Evolutionary conservation across 2,329 filamentous ascomycete genomes (phyloP).

Genomic region (Chaetomiaceae sp.): DNA sequence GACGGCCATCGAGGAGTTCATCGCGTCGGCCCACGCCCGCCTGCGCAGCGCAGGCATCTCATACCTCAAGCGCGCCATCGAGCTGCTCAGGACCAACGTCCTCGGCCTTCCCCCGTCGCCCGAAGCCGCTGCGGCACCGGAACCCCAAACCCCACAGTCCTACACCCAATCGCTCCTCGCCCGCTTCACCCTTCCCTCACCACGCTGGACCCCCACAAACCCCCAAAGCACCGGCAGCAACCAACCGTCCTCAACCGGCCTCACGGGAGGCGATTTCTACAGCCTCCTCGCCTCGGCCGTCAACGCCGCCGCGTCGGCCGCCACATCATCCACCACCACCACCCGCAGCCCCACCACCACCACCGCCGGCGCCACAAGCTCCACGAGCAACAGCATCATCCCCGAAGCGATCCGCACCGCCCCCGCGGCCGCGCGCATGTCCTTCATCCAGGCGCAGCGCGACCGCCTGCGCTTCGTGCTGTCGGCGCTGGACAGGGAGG

Average conservation of each 20-base stretch:
- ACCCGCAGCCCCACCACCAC: constrained; percentile 26
- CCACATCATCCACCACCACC: constrained; percentile 21
- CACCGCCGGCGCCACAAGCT: constrained; percentile 29
- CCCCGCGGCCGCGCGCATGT: constrained; percentile 61
- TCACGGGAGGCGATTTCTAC: constrained; percentile 82
- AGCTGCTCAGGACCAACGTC: constrained; percentile 67
- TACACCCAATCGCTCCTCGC: constrained; percentile 82
- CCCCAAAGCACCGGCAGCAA: too few relatives aligned
- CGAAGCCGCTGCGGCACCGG: constrained; percentile 36
- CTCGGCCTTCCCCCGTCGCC: constrained; percentile 66
- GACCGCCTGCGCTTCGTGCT: constrained; percentile 71
- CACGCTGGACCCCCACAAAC: too few relatives aligned
- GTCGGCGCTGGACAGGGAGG: constrained; percentile 71
- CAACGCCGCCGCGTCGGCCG: constrained; percentile 51
- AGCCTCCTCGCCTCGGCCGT: constrained; percentile 71
- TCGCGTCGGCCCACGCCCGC: constrained; percentile 73
- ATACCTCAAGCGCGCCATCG: constrained; percentile 67
- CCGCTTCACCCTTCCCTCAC: constrained; percentile 76
- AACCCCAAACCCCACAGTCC: constrained; percentile 37
- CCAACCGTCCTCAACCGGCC: too few relatives aligned
- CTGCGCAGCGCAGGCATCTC: constrained; percentile 71
- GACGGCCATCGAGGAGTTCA: constrained; percentile 81
- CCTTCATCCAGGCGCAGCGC: constrained; percentile 72
- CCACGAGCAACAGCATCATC: constrained; percentile 49
- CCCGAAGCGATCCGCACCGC: constrained; percentile 56